Evolutionary conservation across 2,329 filamentous ascomycete genomes (phyloP).

Genomic region (Fusarium veterinarium): DNA sequence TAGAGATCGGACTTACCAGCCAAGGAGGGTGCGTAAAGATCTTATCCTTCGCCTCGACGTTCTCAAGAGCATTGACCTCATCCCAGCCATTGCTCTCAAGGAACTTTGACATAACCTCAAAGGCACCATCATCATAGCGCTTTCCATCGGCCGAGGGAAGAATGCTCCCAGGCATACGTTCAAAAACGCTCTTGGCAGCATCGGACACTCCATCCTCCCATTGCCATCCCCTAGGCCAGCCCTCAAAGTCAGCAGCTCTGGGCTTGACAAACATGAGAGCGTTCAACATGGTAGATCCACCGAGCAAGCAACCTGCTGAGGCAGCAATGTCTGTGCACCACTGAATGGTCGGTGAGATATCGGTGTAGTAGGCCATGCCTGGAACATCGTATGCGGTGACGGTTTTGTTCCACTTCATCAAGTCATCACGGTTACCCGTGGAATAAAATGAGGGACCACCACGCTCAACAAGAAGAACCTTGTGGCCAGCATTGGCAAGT

Average conservation of each 20-base stretch:
- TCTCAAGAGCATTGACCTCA: slow-evolving; percentile 68
- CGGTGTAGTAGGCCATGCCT: slow-evolving; percentile 77
- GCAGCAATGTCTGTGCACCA: slow-evolving; percentile 39
- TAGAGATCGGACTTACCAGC: slow-evolving; percentile 49
- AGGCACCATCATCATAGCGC: slow-evolving; percentile 74
- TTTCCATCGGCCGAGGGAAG: slow-evolving; percentile 73
- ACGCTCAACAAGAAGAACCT: slow-evolving; percentile 70
- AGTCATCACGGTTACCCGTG: slow-evolving; percentile 69
- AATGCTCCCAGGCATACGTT: slow-evolving; percentile 62
- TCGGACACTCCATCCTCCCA: slow-evolving; percentile 62
- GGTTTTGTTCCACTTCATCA: slow-evolving; percentile 69
- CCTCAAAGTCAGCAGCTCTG: slow-evolving; percentile 73
- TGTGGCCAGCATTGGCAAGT: slow-evolving; percentile 71
- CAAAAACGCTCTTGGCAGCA: slow-evolving; percentile 71
- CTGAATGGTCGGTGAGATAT: slow-evolving; percentile 57
- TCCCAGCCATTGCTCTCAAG: slow-evolving; percentile 71
- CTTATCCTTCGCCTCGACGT: slow-evolving; percentile 71
- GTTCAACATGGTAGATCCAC: slow-evolving; percentile 73
- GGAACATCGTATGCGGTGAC: slow-evolving; percentile 77
- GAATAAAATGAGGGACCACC: slow-evolving; percentile 69
- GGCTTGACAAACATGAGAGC: slow-evolving; percentile 76
- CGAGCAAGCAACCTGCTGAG: slow-evolving; percentile 71
- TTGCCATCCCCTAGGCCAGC: slow-evolving; percentile 77
- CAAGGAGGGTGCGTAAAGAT: slow-evolving; percentile 74
- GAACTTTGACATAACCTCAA: slow-evolving; percentile 69